Conservation (phyloP, 1,139 yeast genomes). For the Geotrichum armillariae region DNA sequence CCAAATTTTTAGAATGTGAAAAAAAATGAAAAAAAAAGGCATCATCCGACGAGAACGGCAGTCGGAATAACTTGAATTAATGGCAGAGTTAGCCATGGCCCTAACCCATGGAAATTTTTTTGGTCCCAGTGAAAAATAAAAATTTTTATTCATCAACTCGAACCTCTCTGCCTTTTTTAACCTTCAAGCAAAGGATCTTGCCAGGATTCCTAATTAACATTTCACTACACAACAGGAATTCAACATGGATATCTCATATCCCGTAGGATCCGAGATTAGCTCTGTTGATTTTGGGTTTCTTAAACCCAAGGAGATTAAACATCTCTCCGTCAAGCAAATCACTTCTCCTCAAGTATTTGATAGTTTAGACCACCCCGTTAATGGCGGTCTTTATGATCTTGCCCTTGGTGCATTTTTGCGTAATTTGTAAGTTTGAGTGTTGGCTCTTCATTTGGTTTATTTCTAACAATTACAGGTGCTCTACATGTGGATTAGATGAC, state of each 20-base stretch:
- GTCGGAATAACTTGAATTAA: no score
- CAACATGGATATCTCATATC: constrained; percentile 88
- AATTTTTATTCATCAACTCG: neutral
- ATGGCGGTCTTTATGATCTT: constrained; percentile 91
- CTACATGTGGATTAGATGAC: constrained; percentile 96
- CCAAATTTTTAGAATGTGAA: no score
- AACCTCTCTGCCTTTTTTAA: neutral
- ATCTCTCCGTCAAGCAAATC: constrained; percentile 89
- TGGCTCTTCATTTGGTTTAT: constrained; percentile 22
- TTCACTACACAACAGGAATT: neutral
- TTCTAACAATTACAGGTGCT: constrained; percentile 48
- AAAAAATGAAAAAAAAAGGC: no score
- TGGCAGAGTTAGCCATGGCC: neutral
- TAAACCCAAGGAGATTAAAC: constrained; percentile 77
- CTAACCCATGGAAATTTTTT: constrained; percentile 5
- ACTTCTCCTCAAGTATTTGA: constrained; percentile 94
- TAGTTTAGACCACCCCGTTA: constrained; percentile 91
- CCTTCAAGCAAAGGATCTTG: neutral
- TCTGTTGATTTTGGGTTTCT: constrained; percentile 92
- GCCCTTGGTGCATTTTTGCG: constrained; percentile 90
- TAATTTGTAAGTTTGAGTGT: constrained; percentile 48
- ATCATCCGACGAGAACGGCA: no score
- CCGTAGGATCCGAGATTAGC: constrained; percentile 90
- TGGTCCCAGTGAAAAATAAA: constrained; percentile 3
- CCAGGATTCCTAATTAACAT: neutral